Conservation (phyloP, 192 early-diverging fungal species). For the Backusella westeae region DNA sequence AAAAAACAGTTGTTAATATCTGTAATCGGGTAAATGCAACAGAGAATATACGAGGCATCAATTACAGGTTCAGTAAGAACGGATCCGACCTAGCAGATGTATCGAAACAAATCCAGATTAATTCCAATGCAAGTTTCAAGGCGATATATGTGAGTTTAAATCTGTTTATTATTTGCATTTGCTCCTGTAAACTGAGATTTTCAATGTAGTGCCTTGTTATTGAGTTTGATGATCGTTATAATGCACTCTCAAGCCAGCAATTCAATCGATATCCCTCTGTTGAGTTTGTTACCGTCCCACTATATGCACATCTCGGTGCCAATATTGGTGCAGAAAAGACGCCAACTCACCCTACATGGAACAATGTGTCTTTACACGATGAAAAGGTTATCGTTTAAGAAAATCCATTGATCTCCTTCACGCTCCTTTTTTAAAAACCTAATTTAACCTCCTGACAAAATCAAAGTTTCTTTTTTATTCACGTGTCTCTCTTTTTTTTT, state of each 20-base stretch:
- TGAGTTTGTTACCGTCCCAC: constrained; percentile 30
- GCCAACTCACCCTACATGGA: neutral
- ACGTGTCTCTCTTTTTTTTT: neutral
- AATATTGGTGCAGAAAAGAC: neutral
- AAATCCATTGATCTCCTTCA: neutral
- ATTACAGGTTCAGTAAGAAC: constrained; percentile 21
- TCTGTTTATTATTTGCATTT: neutral
- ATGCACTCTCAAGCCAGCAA: constrained; percentile 10
- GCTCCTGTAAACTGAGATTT: neutral
- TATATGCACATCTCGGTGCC: constrained; percentile 8
- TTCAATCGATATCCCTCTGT: constrained; percentile 20
- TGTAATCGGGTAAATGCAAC: constrained; percentile 21
- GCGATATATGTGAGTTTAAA: constrained; percentile 20
- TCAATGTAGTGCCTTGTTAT: constrained; percentile 20
- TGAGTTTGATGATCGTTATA: constrained; percentile 33
- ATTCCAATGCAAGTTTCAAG: constrained; percentile 8
- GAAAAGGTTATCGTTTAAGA: constrained; percentile 1
- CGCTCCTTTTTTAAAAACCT: neutral
- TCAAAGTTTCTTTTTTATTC: neutral
- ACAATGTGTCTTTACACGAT: neutral
- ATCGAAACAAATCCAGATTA: constrained; percentile 2
- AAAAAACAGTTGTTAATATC: constrained; percentile 1
- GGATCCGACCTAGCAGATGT: neutral
- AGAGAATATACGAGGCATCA: constrained; percentile 21
- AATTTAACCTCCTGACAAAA: neutral